phyloP scores from a whole-genome alignment of 2,329 filamentous ascomycete genomes.

The Aspergillus amoenus region DNA sequence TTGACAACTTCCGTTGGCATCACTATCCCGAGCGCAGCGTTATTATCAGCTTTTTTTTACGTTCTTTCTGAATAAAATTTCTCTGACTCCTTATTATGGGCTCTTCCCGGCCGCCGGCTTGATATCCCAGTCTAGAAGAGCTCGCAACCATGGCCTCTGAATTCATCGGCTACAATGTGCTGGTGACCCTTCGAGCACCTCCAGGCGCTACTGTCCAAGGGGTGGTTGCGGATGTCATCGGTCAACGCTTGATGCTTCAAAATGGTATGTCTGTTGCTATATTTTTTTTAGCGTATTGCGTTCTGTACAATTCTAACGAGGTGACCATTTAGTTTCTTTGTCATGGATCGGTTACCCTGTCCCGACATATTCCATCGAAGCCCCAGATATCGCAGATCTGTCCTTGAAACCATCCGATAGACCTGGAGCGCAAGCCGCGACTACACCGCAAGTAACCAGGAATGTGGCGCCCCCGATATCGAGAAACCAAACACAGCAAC shows the following conservation, averaged over 20 bases:
- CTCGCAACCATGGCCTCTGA: slow-evolving; percentile 60
- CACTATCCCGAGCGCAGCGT: slow-evolving; percentile 5
- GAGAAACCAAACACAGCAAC: slow-evolving; percentile 37
- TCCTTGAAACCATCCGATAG: slow-evolving; percentile 24
- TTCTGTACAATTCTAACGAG: slow-evolving; percentile 16
- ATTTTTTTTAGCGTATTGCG: neutral
- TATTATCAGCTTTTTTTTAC: neutral
- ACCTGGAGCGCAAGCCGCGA: slow-evolving; percentile 18
- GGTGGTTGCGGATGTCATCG: slow-evolving; percentile 68
- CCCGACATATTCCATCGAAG: slow-evolving; percentile 56
- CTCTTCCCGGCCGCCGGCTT: neutral
- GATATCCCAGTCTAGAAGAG: neutral
- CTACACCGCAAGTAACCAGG: slow-evolving; percentile 18
- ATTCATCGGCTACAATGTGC: slow-evolving; percentile 75
- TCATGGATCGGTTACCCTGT: slow-evolving; percentile 54
- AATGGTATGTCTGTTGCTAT: slow-evolving; percentile 58
- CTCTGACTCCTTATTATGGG: slow-evolving; percentile 8
- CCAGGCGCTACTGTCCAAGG: slow-evolving; percentile 66
- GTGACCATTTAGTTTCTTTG: slow-evolving; percentile 43
- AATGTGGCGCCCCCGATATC: slow-evolving; percentile 11
- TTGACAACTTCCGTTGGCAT: slow-evolving; percentile 16
- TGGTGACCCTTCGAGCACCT: slow-evolving; percentile 68
- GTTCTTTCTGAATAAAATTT: neutral
- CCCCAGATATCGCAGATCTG: slow-evolving; percentile 59
- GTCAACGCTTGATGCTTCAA: slow-evolving; percentile 66